A percentile compares a stretch with the other conserved stretches of the same genome.
These are phyloP conservation scores for Passalora sequoiae DNA, from an alignment of 2,329 filamentous ascomycete genomes.

Conservation along the genomic window DNA sequence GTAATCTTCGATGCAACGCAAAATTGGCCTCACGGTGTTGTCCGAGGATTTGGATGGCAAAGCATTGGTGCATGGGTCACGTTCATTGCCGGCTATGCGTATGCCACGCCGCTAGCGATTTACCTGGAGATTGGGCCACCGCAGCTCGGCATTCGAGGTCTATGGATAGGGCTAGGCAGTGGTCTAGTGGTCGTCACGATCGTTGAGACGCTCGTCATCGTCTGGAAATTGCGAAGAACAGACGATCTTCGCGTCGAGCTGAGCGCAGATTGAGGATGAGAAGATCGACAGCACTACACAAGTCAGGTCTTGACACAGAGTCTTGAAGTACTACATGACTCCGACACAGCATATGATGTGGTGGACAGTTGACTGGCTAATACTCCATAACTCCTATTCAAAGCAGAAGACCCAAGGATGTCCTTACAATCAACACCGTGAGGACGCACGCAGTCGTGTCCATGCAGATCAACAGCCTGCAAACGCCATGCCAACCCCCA, in stretches of 20 bases:
- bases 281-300: no score
- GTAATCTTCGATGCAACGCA: slow-evolving; percentile 37
- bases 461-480: no score
- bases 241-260: slow-evolving; percentile 1
- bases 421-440: no score
- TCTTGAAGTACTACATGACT: no score
- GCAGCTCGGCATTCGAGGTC: slow-evolving; percentile 33
- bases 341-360: no score
- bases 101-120: slow-evolving; percentile 36
- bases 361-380: no score
- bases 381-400: no score
- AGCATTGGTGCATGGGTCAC: slow-evolving; percentile 37
- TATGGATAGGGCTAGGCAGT: slow-evolving; percentile 35
- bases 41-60: slow-evolving; percentile 37
- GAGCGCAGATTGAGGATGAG: no score
- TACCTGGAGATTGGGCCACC: slow-evolving; percentile 34
- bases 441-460: no score
- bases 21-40: slow-evolving; percentile 35
- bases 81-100: slow-evolving; percentile 36
- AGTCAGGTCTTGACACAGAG: not conserved
- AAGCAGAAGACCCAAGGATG: no score
- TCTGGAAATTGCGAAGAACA: slow-evolving; percentile 4
- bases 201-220: slow-evolving; percentile 24
- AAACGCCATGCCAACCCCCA: no score
- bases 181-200: slow-evolving; percentile 34